Base-by-base conservation (phyloP, 2,329 filamentous ascomycete genomes). In the Trichoderma sp. region DNA sequence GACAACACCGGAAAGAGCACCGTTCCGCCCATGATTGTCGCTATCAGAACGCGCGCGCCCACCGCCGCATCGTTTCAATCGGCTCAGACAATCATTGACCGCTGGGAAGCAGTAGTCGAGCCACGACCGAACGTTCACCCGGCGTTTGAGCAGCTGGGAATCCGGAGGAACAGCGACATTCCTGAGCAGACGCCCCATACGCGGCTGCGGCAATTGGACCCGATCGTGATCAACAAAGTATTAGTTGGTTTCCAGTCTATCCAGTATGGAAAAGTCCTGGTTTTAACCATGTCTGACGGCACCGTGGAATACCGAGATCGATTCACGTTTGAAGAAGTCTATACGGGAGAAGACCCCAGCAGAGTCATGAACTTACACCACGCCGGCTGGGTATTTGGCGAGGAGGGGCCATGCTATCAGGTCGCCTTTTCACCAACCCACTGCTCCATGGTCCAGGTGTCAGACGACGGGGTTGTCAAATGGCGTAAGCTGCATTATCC, bases 281-380 rank as follows among this genome's bases (percentile, higher is more conserved):
- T 89, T 34, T 81, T 97, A 66, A 84, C 85, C 28, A 91, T 91
- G 70, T 90, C 90, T 67, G 93, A 97, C 73, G 91, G 93, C 12
- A 90, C 88, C 0, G 81, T 96, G 3, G 89, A 95, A 70, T 91
- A 94, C 75, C 87, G 91, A 64, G 90, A 96, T 72, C 85, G 92
- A 12, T 82, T 85, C 55, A 90, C 86, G 0, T 89, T 96, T 84
- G 82, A 86, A 5, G 83, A 88, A 61, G 80, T 93, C 0, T 88
- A 86, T 68, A 83, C 85, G 5, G 84, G 89, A 64, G 82, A 84
- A 30, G 89, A 90, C 70, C 77, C 86, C 7, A 84, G 86, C 50
- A 86, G 81, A 52, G 86, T 96, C 39, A 86, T 85, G 67, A 90
- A 87, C 64, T 81, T 96, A 30, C 81, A 88, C 30, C 91, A 97